These are phyloP conservation scores for Ascochyta koolunga DNA, from an alignment of 2,329 filamentous ascomycete genomes.

Conservation along the genomic window DNA sequence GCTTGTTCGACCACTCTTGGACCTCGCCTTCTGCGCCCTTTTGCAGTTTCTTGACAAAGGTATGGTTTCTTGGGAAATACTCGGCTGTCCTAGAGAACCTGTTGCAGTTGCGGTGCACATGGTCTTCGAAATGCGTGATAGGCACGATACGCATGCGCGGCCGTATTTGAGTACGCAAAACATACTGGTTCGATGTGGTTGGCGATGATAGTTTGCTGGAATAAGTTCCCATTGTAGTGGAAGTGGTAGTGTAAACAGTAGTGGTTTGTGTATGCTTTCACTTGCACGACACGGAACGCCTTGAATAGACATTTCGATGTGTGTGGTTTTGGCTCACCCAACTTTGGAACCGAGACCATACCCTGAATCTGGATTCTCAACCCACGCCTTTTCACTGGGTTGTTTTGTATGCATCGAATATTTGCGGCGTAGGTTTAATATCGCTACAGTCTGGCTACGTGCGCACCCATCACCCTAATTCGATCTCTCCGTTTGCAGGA, in stretches of 20 bases:
- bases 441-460: not conserved
- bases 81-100: not conserved
- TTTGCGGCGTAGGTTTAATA: not conserved
- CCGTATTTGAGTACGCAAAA: not conserved
- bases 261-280: not conserved
- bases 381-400: not conserved
- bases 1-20: slow-evolving; percentile 14
- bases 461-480: not conserved
- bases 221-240: not conserved
- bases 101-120: not conserved
- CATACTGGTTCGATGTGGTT: not conserved
- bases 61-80: not conserved
- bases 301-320: not conserved
- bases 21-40: slow-evolving; percentile 19
- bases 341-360: not conserved
- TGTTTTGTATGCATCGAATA: not conserved
- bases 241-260: not conserved
- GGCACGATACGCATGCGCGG: not conserved
- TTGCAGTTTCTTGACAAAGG: not conserved
- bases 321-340: not conserved
- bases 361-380: not conserved
- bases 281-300: not conserved
- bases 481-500: too few species aligned
- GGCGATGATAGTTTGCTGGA: not conserved
- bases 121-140: not conserved